These are phyloP conservation scores for Epichloe baconii DNA, from an alignment of 2,329 filamentous ascomycete species.

Conservation along the genomic window DNA sequence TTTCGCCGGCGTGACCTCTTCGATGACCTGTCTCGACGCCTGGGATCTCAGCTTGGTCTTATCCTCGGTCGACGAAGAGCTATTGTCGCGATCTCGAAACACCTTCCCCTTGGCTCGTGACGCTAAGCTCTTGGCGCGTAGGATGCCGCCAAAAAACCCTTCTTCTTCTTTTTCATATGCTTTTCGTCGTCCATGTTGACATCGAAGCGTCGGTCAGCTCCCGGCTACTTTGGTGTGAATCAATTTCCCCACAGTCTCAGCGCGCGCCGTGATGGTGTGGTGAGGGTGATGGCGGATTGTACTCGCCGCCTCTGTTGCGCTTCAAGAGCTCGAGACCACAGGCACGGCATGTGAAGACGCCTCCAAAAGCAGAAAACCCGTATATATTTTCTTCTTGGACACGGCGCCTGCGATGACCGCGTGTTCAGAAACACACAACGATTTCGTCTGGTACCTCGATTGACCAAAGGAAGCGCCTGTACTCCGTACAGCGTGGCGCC, in stretches of 20 bases:
- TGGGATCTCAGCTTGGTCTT: neutral
- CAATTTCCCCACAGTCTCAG: too few species aligned
- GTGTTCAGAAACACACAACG: neutral
- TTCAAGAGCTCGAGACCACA: neutral
- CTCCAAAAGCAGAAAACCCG: neutral
- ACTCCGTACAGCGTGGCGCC: neutral
- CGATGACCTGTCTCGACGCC: neutral
- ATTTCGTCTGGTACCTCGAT: too few species aligned
- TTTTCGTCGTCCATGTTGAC: conserved; percentile 21
- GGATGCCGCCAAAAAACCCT: conserved; percentile 35
- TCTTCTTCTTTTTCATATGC: conserved; percentile 23
- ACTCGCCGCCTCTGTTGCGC: neutral
- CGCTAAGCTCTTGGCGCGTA: conserved; percentile 34
- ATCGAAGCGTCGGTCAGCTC: conserved; percentile 3
- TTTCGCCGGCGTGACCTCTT: neutral
- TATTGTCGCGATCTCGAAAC: conserved; percentile 1
- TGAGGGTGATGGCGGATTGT: too few species aligned
- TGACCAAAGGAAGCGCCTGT: neutral
- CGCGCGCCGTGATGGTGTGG: too few species aligned
- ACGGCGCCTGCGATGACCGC: neutral
- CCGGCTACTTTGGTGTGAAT: too few species aligned
- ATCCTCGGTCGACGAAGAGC: neutral
- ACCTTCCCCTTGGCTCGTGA: conserved; percentile 5
- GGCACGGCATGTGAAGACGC: neutral
- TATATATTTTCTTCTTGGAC: too few species aligned